Evolutionary conservation across 768 basidiomycete genomes (phyloP).

Genomic region (Vararia minispora): DNA sequence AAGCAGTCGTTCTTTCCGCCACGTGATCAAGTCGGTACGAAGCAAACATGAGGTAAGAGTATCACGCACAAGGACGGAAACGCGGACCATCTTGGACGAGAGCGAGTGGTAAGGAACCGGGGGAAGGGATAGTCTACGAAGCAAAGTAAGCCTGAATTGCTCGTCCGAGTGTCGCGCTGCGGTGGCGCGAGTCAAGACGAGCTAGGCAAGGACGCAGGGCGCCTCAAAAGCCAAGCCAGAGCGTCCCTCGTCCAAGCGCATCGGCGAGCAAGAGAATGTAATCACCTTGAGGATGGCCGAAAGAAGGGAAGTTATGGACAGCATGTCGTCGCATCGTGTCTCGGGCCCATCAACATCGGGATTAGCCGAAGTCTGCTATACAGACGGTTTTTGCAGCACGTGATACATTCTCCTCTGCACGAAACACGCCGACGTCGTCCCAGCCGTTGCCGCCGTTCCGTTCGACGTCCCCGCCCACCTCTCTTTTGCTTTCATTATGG

Average conservation of each 20-base stretch:
- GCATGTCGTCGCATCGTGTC: conserved; percentile 1
- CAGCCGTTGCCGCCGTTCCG: conserved; percentile 18
- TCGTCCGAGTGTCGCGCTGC: conserved; percentile 81
- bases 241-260: conserved; percentile 11
- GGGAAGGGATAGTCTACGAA: conserved; percentile 16
- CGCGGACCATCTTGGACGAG: conserved; percentile 66
- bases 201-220: conserved; percentile 15
- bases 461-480: conserved; percentile 15
- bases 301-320: too few relatives aligned
- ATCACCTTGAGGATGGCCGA: conserved; percentile 34
- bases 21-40: not conserved
- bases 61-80: conserved; percentile 60
- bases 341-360: too few relatives aligned
- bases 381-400: too few relatives aligned
- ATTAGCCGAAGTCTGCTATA: conserved; percentile 22
- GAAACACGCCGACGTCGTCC: conserved; percentile 14
- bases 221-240: conserved; percentile 13
- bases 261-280: conserved; percentile 18
- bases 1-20: conserved; percentile 48
- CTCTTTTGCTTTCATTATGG: not conserved
- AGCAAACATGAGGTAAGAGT: not conserved
- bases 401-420: too few relatives aligned
- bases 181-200: conserved; percentile 70
- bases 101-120: conserved; percentile 7
- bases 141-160: conserved; percentile 27